These are phyloP conservation scores for Aspergillus sp. DNA, from an alignment of 2,329 filamentous ascomycete genomes.

Conservation along the genomic window DNA sequence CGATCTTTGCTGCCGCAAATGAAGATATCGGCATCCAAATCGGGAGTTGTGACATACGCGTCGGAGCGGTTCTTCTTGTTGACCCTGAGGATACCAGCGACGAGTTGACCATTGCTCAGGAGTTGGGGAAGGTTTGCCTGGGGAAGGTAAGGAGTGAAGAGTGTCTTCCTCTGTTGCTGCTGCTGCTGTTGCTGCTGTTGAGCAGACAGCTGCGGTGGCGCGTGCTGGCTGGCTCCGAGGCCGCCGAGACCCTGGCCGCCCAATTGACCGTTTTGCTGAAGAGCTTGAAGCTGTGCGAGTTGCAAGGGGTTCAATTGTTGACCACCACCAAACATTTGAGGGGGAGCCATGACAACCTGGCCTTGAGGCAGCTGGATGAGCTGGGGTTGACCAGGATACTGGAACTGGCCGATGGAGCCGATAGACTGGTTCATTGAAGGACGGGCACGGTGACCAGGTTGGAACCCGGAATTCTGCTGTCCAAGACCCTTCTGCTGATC, in stretches of 20 bases:
- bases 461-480: slow-evolving; percentile 76
- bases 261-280: slow-evolving; percentile 90
- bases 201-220: slow-evolving; percentile 63
- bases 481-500: slow-evolving; percentile 64
- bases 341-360: slow-evolving; percentile 78
- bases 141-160: slow-evolving; percentile 96
- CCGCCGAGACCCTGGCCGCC: slow-evolving; percentile 75
- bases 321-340: slow-evolving; percentile 77
- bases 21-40: slow-evolving; percentile 97
- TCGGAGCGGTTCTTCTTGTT: slow-evolving; percentile 99
- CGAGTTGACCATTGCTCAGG: slow-evolving; percentile 87
- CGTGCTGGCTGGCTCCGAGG: slow-evolving; percentile 71
- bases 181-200: slow-evolving; percentile 72
- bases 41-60: slow-evolving; percentile 92
- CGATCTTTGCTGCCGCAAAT: slow-evolving; percentile 99
- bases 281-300: slow-evolving; percentile 85
- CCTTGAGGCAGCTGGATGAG: slow-evolving; percentile 82
- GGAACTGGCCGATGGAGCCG: slow-evolving; percentile 81
- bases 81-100: slow-evolving; percentile 93
- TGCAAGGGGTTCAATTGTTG: slow-evolving; percentile 88
- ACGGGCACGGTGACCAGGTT: slow-evolving; percentile 86
- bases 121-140: slow-evolving; percentile 92
- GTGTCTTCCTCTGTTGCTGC: slow-evolving; percentile 94
- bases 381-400: slow-evolving; percentile 85
- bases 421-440: slow-evolving; percentile 87